These are phyloP conservation scores for Rhamnella rubrinervis DNA, from an alignment of 331 rosid genomes.

Conservation along the genomic window DNA sequence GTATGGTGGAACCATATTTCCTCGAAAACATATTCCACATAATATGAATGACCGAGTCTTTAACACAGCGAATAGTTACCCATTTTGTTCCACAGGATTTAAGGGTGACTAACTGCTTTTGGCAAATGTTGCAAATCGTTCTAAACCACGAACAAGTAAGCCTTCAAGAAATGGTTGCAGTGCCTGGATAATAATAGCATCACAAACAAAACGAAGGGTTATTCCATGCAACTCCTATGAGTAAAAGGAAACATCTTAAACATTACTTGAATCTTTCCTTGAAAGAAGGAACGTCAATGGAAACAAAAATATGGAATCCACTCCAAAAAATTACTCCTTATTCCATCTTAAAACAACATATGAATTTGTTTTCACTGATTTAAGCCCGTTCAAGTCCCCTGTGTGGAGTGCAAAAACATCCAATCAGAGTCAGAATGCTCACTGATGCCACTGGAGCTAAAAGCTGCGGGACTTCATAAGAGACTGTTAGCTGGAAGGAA, in stretches of 20 bases:
- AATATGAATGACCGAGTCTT: too few species aligned
- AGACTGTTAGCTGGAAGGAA: slow-evolving; percentile 74
- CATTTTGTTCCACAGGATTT: slow-evolving; percentile 25
- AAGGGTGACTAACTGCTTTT: slow-evolving; percentile 41
- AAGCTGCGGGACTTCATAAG: slow-evolving; percentile 88
- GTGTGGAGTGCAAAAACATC: too few species aligned
- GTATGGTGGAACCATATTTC: too few species aligned
- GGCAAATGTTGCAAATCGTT: slow-evolving; percentile 62
- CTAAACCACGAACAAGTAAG: slow-evolving; percentile 71
- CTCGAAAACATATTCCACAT: too few species aligned
- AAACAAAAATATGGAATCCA: too few species aligned
- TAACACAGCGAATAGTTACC: too few species aligned
- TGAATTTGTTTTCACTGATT: neutral
- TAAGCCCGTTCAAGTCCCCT: neutral
- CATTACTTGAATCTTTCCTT: neutral
- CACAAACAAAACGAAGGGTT: slow-evolving; percentile 11
- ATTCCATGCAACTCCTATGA: neutral
- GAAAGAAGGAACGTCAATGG: neutral
- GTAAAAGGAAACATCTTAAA: neutral
- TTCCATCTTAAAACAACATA: neutral
- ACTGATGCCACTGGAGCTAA: slow-evolving; percentile 92
- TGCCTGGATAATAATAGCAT: slow-evolving; percentile 54
- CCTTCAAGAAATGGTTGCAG: slow-evolving; percentile 78
- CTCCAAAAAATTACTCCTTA: neutral
- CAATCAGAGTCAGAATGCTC: slow-evolving; percentile 30